Base-by-base conservation (phyloP, 768 basidiomycete species). In the Leccinellum luteum region DNA sequence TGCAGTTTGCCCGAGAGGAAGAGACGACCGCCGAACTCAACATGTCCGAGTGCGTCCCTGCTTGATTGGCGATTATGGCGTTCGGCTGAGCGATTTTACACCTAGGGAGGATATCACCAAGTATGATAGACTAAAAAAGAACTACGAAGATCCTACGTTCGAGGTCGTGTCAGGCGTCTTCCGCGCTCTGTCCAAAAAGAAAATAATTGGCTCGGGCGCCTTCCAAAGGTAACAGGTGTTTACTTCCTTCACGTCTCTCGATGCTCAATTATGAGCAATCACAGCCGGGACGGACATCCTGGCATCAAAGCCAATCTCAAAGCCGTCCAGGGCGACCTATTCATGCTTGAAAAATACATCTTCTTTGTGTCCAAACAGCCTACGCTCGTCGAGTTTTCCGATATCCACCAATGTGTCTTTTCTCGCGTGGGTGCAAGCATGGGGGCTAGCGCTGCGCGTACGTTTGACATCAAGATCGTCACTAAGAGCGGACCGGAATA, bases 301-400 rank as follows among this genome's bases (percentile, higher is more conserved):
- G 92, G 93, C n/a, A 88, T 99, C 76, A 98, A 98, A 76, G 94
- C 93, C 65, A 97, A 98, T 72, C 81, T 98, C 64, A 98, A 98
- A 75, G 97, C 97, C 45, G 82, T 90, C 4, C 94, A 96, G 73
- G 97, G 97, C 59, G 94, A 98, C 71, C 85, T 99, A 31, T 98
- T 97, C 82, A 84, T 98, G 80, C 87, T 99, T 61, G 97, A 98
- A 67, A 98, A 98, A 82, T 92, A 90, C 72, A 81, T 99, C 49
- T 93, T 99, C 75, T 98, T 98, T 76, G 93, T 98, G 60, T 94
- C 96, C 55, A 98, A 98, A 74, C 88, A 91, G 63, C 96, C 97
- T 1, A 85, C 86, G 32, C 87, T 97, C 66, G 82, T 98, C 65
- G 92, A 96, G 64, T 85, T 95, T 61, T 82, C 84, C 53, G 93